These are phyloP conservation scores for Antarctomyces pellizariae DNA, from an alignment of 495 filamentous ascomycete species.

Conservation along the genomic window DNA sequence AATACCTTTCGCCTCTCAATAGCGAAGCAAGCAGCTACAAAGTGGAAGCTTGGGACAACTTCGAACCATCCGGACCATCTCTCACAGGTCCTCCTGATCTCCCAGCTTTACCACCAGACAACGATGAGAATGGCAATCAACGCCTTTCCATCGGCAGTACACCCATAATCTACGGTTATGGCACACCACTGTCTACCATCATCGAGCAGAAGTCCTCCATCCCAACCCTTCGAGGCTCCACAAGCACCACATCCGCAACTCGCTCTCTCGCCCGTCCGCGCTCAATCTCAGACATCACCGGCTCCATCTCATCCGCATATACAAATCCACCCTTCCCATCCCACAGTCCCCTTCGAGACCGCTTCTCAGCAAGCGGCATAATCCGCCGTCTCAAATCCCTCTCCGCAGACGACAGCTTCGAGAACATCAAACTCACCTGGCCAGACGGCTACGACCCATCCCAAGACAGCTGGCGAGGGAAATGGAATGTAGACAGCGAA, in stretches of 20 bases:
- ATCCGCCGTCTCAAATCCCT: too few relatives aligned
- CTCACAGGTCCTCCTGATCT: conserved; percentile 1
- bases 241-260: too few relatives aligned
- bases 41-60: too few relatives aligned
- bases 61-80: conserved; percentile 8
- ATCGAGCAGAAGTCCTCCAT: conserved; percentile 16
- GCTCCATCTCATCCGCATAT: too few relatives aligned
- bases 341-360: too few relatives aligned
- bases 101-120: conserved; percentile 10
- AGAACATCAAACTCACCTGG: too few relatives aligned
- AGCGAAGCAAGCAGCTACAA: conserved; percentile 7
- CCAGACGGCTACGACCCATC: too few relatives aligned
- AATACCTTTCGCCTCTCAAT: conserved; percentile 13
- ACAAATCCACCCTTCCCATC: too few relatives aligned
- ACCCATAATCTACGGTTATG: conserved; percentile 18
- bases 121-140: conserved; percentile 9
- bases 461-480: too few relatives aligned
- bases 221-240: conserved; percentile 10
- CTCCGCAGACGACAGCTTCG: too few relatives aligned
- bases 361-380: too few relatives aligned
- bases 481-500: conserved; percentile 11
- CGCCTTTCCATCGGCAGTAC: conserved; percentile 8
- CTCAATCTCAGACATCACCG: too few relatives aligned
- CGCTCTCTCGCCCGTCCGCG: not conserved
- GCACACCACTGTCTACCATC: conserved; percentile 18